These are phyloP conservation scores for Sarocladium kiliense DNA, from an alignment of 2,329 filamentous ascomycete genomes.

Conservation along the genomic window DNA sequence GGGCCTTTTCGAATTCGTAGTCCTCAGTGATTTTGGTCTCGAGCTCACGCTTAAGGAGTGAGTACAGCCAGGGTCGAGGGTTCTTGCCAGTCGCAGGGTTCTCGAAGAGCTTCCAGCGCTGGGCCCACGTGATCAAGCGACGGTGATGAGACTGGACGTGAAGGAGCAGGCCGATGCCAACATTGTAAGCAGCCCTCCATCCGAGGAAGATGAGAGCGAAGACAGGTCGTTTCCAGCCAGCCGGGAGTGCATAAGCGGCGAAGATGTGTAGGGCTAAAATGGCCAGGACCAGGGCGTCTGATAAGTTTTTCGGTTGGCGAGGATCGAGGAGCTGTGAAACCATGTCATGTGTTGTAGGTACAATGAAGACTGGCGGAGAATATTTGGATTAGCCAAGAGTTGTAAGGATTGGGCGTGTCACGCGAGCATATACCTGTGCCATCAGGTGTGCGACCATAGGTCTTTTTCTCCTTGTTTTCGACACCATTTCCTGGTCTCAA, in stretches of 20 bases:
- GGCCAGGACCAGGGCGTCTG: constrained; percentile 73
- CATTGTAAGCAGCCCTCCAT: constrained; percentile 90
- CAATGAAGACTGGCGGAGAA: constrained; percentile 70
- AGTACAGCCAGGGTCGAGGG: constrained; percentile 76
- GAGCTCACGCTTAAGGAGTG: constrained; percentile 79
- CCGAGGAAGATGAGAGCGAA: constrained; percentile 84
- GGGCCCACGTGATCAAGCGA: constrained; percentile 81
- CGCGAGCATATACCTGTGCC: constrained; percentile 63
- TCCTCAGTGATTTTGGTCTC: constrained; percentile 92
- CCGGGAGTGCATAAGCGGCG: constrained; percentile 68
- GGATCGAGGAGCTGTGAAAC: constrained; percentile 95
- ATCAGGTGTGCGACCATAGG: constrained; percentile 84
- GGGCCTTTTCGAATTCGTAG: constrained; percentile 88
- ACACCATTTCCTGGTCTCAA: constrained; percentile 12
- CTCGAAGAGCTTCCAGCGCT: constrained; percentile 81
- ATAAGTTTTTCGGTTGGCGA: constrained; percentile 89
- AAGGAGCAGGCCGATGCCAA: constrained; percentile 86
- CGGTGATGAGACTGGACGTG: constrained; percentile 86
- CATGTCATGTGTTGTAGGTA: constrained; percentile 97
- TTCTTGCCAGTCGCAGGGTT: constrained; percentile 75
- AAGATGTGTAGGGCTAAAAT: constrained; percentile 73
- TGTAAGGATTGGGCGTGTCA: neutral
- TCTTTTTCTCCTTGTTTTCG: constrained; percentile 53
- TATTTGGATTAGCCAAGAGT: neutral
- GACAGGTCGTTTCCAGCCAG: constrained; percentile 62